Conservation (phyloP, 768 basidiomycete genomes). For the Gautieria morchelliformis region DNA sequence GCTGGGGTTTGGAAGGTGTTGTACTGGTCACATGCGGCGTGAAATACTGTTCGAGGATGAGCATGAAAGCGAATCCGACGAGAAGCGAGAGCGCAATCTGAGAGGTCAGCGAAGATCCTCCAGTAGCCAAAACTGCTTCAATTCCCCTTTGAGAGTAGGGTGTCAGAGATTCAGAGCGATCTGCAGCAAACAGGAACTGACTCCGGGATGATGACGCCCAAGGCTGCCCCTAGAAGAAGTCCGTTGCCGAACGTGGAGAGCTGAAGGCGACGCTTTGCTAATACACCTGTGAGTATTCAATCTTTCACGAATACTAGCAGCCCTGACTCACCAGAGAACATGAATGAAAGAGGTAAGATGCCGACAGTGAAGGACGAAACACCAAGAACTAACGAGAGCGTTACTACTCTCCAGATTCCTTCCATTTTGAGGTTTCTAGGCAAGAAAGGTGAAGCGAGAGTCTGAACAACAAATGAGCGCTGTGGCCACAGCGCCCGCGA, state of each 20-base stretch:
- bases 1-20: background rate
- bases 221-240: conserved; percentile 77
- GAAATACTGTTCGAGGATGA: conserved; percentile 56
- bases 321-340: conserved; percentile 51
- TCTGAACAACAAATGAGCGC: background rate
- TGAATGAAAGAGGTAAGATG: conserved; percentile 64
- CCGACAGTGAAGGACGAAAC: conserved; percentile 59
- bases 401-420: conserved; percentile 31
- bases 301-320: background rate
- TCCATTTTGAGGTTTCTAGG: conserved; percentile 16
- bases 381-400: conserved; percentile 56
- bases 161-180: background rate
- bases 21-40: conserved; percentile 14
- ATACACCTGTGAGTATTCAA: background rate
- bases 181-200: conserved; percentile 32
- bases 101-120: conserved; percentile 33
- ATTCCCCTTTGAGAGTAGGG: conserved; percentile 45
- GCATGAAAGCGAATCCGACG: conserved; percentile 52
- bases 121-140: conserved; percentile 41
- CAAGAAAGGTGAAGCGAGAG: background rate
- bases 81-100: conserved; percentile 56
- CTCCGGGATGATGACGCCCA: conserved; percentile 93
- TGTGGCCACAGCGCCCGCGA: background rate
- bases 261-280: conserved; percentile 31
- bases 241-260: conserved; percentile 67